Evolutionary conservation across 2,329 filamentous ascomycete species (phyloP), one percentile per base, ranked within the genome.

Genomic region (Phyllosticta capitalensis): DNA sequence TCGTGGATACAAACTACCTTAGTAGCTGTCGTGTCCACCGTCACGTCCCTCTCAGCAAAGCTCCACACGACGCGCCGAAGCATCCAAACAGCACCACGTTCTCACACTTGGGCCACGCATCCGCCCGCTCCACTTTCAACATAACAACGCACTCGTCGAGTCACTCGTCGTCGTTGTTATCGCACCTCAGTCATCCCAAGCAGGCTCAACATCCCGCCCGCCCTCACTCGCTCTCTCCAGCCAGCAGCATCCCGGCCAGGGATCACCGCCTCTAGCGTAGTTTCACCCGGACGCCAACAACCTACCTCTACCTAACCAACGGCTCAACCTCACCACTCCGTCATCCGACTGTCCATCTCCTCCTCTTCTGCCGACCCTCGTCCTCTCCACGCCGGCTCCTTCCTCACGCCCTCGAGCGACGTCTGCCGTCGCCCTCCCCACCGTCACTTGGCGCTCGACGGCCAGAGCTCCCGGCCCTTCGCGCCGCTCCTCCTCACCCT

Each of bases 381-480:
- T 48, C 30, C 56, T 54, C 56, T 38, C 33, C 51, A 19, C 49
- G 30, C 17, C 45, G 51, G 22, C 56, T 26, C 52, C 50, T 24
- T 50, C 33, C 52, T 45, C 14, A 14, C 51, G 20, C 33, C 26
- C 52, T 33, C 51, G 51, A 52, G 30, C 30, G 56, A 38, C 56
- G 53, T 24, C 24, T 26, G 56, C 56, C 56, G 56, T 45, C 56
- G 56, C 56, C 52, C 38, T 45, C 52, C 58, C 52, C 45, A 52
- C 53, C 58, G 7, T 48, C 48, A 20, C 45, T 59, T 55, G 58
- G 58, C 58, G 52, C 52, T 55, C 58, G 9, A 26, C 52, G 48
- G 58, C 58, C 48, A 59, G 58, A 59, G 58, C 58, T 56, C 54
- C 58, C 45, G 58, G 50, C 58, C 58, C 58, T 48, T 56, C 20